Conservation (phyloP, 257 asterid genomes). For the Nicotiana attenuata region DNA sequence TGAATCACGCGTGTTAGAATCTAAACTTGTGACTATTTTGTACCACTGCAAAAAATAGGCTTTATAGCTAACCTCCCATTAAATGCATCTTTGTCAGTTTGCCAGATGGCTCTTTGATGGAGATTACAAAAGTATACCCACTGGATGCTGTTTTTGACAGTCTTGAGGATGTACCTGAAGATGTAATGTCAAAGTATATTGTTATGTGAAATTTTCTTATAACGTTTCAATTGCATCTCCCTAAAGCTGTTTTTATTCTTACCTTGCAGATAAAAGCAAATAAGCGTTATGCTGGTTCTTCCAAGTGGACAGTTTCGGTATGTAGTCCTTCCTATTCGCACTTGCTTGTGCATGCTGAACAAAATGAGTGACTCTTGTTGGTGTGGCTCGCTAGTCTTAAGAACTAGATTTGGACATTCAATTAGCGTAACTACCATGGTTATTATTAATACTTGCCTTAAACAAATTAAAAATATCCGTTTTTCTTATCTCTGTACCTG, state of each 20-base stretch:
- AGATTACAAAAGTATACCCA: conserved; percentile 77
- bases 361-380: neutral
- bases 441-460: neutral
- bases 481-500: neutral
- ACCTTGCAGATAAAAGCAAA: conserved; percentile 65
- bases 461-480: neutral
- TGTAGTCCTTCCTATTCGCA: neutral
- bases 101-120: conserved; percentile 92
- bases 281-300: conserved; percentile 81
- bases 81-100: conserved; percentile 38
- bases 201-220: neutral
- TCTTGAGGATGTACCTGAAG: conserved; percentile 81
- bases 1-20: conserved; percentile 67
- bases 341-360: neutral
- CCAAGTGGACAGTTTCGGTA: conserved; percentile 87
- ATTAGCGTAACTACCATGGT: neutral
- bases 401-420: too few relatives aligned
- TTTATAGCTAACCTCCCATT: conserved; percentile 12
- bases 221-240: neutral
- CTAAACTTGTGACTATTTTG: conserved; percentile 9
- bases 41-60: conserved; percentile 4
- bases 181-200: conserved; percentile 35
- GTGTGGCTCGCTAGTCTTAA: too few relatives aligned
- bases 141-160: conserved; percentile 78
- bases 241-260: neutral